phyloP scores from a whole-genome alignment of 208 protist species.

The Crithidia sp. region DNA sequence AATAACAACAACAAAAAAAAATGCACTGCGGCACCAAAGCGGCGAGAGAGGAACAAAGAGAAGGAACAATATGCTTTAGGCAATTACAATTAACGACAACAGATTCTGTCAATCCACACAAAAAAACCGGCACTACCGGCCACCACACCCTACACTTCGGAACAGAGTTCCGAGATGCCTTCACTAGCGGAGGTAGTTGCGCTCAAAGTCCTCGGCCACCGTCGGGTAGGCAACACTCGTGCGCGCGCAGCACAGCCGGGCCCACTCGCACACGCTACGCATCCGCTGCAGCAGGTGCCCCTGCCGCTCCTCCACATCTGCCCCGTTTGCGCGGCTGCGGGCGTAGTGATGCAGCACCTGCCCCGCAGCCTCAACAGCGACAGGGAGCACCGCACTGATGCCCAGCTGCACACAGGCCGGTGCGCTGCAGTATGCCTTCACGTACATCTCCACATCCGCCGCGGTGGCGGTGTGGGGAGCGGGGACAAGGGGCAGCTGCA shows the following conservation, averaged over 20 bases:
- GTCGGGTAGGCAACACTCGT: constrained; percentile 35
- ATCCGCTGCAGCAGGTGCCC: constrained; percentile 44
- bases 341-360: constrained; percentile 29
- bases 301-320: constrained; percentile 27
- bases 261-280: constrained; percentile 58
- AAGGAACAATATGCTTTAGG: no score
- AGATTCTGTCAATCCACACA: not conserved
- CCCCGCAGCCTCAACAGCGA: constrained; percentile 31
- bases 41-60: no score
- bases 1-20: no score
- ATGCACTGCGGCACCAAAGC: no score
- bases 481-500: constrained; percentile 70
- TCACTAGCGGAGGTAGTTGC: constrained; percentile 35
- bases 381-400: constrained; percentile 38
- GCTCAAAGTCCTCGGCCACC: constrained; percentile 53
- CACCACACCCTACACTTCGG: no score
- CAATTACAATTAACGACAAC: no score
- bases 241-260: constrained; percentile 55
- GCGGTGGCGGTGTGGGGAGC: constrained; percentile 16
- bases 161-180: no score
- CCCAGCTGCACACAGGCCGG: constrained; percentile 34
- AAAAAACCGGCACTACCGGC: not conserved
- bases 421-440: constrained; percentile 39
- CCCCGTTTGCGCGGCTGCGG: constrained; percentile 23
- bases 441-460: constrained; percentile 30